These are phyloP conservation scores for Platanthera zijinensis DNA, from an alignment of 106 monocot genomes.

Conservation along the genomic window DNA sequence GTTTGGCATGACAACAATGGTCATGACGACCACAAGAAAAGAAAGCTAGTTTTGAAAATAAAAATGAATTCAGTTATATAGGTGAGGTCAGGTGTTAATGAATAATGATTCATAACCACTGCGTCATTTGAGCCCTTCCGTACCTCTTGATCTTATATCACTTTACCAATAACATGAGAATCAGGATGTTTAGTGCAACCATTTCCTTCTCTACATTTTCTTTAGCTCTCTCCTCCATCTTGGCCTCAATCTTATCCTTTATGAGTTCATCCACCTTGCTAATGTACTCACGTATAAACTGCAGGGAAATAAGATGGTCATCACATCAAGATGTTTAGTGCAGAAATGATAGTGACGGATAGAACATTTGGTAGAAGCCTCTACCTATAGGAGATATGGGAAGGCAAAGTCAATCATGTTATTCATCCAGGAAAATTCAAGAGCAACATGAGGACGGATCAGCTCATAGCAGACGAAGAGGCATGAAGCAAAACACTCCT, in stretches of 20 bases:
- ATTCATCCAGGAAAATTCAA: slow-evolving; percentile 97
- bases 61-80: too few relatives aligned
- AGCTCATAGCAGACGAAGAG: slow-evolving; percentile 96
- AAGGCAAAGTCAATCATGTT: slow-evolving; percentile 94
- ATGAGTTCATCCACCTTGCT: slow-evolving; percentile 90
- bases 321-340: not conserved
- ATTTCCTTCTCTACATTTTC: slow-evolving; percentile 91
- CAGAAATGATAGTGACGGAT: not conserved
- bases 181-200: too few relatives aligned
- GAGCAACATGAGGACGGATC: slow-evolving; percentile 82
- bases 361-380: not conserved
- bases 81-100: too few relatives aligned
- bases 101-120: too few relatives aligned
- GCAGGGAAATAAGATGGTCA: not conserved
- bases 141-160: too few relatives aligned
- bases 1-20: too few relatives aligned
- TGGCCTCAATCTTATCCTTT: slow-evolving; percentile 79
- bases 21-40: too few relatives aligned
- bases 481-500: slow-evolving; percentile 97
- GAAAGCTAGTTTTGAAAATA: too few relatives aligned
- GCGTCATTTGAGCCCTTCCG: too few relatives aligned
- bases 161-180: too few relatives aligned
- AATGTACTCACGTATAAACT: slow-evolving; percentile 94
- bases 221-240: slow-evolving; percentile 77
- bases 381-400: slow-evolving; percentile 88